A percentile compares a stretch with the other conserved stretches of the same genome.
phyloP scores from a whole-genome alignment of 805 yeast genomes.

The Monosporozyma yasuniensis region DNA sequence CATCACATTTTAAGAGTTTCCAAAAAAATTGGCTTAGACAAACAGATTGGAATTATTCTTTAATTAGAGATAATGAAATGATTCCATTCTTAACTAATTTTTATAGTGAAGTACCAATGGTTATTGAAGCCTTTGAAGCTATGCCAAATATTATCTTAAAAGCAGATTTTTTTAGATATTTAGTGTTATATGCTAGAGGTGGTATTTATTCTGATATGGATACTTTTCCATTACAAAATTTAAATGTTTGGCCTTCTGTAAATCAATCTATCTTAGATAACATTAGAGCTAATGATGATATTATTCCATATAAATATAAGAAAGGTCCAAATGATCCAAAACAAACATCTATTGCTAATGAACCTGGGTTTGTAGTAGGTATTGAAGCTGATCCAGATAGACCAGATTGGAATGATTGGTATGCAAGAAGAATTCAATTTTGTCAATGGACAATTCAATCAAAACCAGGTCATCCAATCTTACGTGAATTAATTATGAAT shows the following conservation, averaged over 20 bases:
- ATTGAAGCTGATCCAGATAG: slow-evolving; percentile 97
- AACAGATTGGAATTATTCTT: slow-evolving; percentile 47
- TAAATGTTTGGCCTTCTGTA: slow-evolving; percentile 65
- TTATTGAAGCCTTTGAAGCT: slow-evolving; percentile 60
- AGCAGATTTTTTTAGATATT: slow-evolving; percentile 90
- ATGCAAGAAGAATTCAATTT: slow-evolving; percentile 85
- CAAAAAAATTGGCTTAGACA: slow-evolving; percentile 49
- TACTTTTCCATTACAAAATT: slow-evolving; percentile 64
- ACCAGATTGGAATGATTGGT: slow-evolving; percentile 89
- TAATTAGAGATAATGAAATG: slow-evolving; percentile 63
- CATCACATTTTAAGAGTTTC: slow-evolving; percentile 40
- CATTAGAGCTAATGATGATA: background rate
- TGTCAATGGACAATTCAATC: slow-evolving; percentile 96
- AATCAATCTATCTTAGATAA: slow-evolving; percentile 13
- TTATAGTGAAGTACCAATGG: slow-evolving; percentile 66
- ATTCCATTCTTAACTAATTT: slow-evolving; percentile 45
- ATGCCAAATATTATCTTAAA: slow-evolving; percentile 77
- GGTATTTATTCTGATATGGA: slow-evolving; percentile 92
- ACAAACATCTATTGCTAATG: background rate
- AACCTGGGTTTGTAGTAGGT: slow-evolving; percentile 77
- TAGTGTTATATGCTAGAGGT: slow-evolving; percentile 81
- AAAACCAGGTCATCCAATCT: slow-evolving; percentile 83
- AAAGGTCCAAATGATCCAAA: background rate
- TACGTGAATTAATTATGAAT: slow-evolving; percentile 68
- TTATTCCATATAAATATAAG: background rate